Evolutionary conservation across 192 early-diverging fungal genomes (phyloP), one percentile per base, ranked within the genome.

Genomic region (Coemansia sp.): DNA sequence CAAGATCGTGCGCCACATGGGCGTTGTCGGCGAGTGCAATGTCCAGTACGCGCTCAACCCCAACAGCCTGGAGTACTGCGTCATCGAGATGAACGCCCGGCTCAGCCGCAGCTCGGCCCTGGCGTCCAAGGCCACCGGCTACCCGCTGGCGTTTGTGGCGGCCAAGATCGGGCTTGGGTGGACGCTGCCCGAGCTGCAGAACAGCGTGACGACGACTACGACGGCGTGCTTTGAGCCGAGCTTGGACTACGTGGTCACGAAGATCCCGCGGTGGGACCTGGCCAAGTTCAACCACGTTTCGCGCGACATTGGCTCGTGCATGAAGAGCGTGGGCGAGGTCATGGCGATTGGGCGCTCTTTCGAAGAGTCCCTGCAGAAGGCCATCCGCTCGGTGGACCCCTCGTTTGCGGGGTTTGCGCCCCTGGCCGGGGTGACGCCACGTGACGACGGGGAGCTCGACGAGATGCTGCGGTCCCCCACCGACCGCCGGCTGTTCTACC

Each of bases 11-110:
- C 86, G 96, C 38, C 94, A 99, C 70, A 79, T 99, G 59, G 96
- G 96, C 72, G 94, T 99, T 10, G 91, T 99, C 34, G 96, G 96
- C 56, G 96, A 99, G 76, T 99, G 96, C 83, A 99, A 99, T 72
- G 89, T 99, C 24, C 96, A 99, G 74, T 99, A 97, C 69, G 95
- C 94, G 33, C 85, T 99, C 58, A 95, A 94, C 83, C 96, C 96
- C 7, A 63, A 90, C 21, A 88, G 85, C 60, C 71, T 88, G 11
- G 95, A 99, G 75, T 99, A 95, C 84, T 85, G 82, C 70, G 89
- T 99, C 56, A 99, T 99, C 67, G 96, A 99, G 73, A 93, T 99
- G 71, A 99, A 99, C 82, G 96, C 96, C 36, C 93, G 96, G 72
- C 85, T 99, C 51, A 92, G 90, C 60, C 91, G 96, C 53, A 71